Percentiles rank a stretch among this genome's conserved stretches.
These are phyloP conservation scores for Hygrophorus pudorinus DNA, from an alignment of 768 basidiomycete genomes.

Conservation along the genomic window DNA sequence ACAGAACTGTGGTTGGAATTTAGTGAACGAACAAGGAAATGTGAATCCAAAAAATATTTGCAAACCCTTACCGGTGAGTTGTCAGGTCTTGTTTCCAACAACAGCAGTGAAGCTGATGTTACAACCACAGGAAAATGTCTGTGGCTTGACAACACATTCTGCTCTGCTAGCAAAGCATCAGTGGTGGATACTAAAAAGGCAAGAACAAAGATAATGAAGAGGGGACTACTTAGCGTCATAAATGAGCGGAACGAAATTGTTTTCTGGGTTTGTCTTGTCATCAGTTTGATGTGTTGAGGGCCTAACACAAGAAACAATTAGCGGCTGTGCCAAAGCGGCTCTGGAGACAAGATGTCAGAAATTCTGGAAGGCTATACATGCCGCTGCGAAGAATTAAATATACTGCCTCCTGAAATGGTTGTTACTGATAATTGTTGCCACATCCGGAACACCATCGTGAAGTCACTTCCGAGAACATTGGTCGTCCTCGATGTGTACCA, in stretches of 20 bases:
- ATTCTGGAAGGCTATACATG: not conserved
- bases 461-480: not conserved
- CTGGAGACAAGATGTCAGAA: constrained; percentile 1
- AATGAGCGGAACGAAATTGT: not conserved
- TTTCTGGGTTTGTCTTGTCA: not conserved
- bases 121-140: not conserved
- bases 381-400: not conserved
- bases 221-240: not conserved
- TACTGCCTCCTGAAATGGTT: not conserved
- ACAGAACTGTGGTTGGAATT: too few species aligned
- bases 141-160: constrained; percentile 1
- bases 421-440: constrained; percentile 2
- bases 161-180: not conserved
- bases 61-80: too few species aligned
- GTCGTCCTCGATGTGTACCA: constrained; percentile 1
- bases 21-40: too few species aligned
- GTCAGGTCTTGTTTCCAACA: too few species aligned
- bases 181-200: not conserved
- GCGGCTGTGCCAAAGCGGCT: not conserved
- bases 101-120: too few species aligned
- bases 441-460: not conserved
- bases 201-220: not conserved
- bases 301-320: not conserved
- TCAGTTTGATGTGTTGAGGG: not conserved
- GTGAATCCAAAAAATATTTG: too few species aligned